Conservation (phyloP, 2,329 filamentous ascomycete species). For the Zymoseptoria ardabiliae region DNA sequence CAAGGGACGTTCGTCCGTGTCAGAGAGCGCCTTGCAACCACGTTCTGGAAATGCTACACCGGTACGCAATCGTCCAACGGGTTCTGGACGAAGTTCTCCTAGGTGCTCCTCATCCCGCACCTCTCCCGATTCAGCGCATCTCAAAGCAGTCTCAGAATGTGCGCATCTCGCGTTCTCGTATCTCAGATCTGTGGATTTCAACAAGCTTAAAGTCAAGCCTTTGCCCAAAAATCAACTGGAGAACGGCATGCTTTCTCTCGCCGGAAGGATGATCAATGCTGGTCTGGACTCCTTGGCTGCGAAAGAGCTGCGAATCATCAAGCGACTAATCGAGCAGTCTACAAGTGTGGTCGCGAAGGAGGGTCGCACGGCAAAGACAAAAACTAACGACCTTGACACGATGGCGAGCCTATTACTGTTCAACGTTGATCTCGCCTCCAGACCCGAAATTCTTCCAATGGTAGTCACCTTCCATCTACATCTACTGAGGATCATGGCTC, state of each 20-base stretch:
- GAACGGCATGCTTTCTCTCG: conserved; percentile 62
- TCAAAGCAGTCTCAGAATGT: conserved; percentile 56
- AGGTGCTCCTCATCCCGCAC: neutral
- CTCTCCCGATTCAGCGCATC: neutral
- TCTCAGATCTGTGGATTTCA: conserved; percentile 51
- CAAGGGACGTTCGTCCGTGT: neutral
- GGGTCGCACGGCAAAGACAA: neutral
- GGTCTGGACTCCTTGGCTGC: conserved; percentile 60
- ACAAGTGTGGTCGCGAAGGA: conserved; percentile 7
- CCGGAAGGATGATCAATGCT: conserved; percentile 58
- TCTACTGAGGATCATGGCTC: conserved; percentile 55
- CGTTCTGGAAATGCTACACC: conserved; percentile 45
- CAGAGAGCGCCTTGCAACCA: conserved; percentile 30
- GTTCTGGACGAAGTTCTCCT: neutral
- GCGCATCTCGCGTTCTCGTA: conserved; percentile 60
- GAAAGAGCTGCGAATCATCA: conserved; percentile 61
- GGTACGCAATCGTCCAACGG: conserved; percentile 32
- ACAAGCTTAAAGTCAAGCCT: conserved; percentile 44
- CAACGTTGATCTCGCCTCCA: conserved; percentile 36
- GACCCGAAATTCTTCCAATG: conserved; percentile 39
- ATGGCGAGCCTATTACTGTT: conserved; percentile 59
- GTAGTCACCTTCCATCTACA: conserved; percentile 60
- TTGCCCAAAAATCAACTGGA: conserved; percentile 63
- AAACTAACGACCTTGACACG: conserved; percentile 33
- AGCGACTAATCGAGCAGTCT: conserved; percentile 50